These are phyloP conservation scores for Cicer bijugum DNA, from an alignment of 306 rosid species.

Conservation along the genomic window DNA sequence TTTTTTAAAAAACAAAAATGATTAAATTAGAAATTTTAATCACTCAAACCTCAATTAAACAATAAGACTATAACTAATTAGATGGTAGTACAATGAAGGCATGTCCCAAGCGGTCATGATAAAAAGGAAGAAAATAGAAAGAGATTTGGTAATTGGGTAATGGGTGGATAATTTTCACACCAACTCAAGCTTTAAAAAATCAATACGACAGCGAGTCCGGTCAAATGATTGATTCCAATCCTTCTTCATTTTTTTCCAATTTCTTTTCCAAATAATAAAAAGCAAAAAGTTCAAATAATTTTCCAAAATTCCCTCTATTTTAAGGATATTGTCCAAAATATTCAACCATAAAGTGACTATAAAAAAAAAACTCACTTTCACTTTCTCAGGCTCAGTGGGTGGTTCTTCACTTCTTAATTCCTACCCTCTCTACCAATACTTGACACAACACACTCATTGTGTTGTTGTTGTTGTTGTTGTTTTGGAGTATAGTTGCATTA, in stretches of 20 bases:
- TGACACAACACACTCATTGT: neutral
- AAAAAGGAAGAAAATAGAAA: neutral
- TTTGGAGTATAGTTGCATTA: neutral
- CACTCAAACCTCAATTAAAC: too few species aligned
- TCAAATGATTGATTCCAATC: slow-evolving; percentile 21
- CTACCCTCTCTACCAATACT: slow-evolving; percentile 15
- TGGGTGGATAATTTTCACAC: slow-evolving; percentile 6
- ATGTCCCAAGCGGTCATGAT: neutral
- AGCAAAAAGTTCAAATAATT: slow-evolving; percentile 23
- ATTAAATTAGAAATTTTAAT: too few species aligned
- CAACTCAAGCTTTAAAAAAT: slow-evolving; percentile 11
- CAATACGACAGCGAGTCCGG: neutral
- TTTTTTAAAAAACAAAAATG: too few species aligned
- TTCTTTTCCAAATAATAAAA: neutral
- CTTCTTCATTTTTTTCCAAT: neutral
- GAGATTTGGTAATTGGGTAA: neutral
- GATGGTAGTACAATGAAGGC: too few species aligned
- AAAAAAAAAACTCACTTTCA: neutral
- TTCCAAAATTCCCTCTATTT: slow-evolving; percentile 24
- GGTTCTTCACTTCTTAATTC: neutral
- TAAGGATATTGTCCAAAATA: slow-evolving; percentile 5
- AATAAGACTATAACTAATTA: too few species aligned
- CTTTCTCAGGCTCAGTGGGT: neutral
- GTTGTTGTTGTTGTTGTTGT: neutral
- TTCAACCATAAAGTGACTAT: slow-evolving; percentile 20